Base-by-base conservation (phyloP, 495 filamentous ascomycete genomes). In the Ascobolus immersus region DNA sequence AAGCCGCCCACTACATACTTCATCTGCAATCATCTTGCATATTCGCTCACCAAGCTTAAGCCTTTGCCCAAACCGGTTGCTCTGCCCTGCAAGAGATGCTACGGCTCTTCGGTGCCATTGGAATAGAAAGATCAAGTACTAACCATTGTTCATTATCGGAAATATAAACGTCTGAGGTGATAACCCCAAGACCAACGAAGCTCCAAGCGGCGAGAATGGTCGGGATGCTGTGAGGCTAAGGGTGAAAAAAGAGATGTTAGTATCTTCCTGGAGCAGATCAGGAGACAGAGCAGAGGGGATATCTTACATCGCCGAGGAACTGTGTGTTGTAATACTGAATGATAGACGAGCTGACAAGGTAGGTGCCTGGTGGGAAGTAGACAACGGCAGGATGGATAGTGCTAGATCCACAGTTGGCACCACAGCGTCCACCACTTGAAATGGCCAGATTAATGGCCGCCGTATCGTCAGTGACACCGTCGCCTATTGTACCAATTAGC, bases 361-460 rank as follows among this genome's bases (percentile, higher is more conserved):
- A 82, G 14, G 69, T 79, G 37, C 77, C 77, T 12, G 73, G 57
- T 3, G 77, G 77, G 57, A 84, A 84, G 55, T 75, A 82, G 4
- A 84, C 64, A 18, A 82, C 50, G 3, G 74, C 75, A 0, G 73
- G 73, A 3, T 72, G 66, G 8, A 60, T 65, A 8, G 82, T 92
- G 1, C 49, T 47, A 5, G 78, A 89, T 38, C 81, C 72, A 49
- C 82, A 93, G 33, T 67, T 64, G 42, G 60, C 47, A 26, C 69
- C 76, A 45, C 82, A 92, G 13, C 82, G 77, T 35, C 62, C 60
- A 17, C 78, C 77, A 28, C 69, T 66, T 7, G 65, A 56, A 39
- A 91, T 78, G 20, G 82, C 82, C 37, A 59, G 53, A 55, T 91
- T 90, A 60, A 92, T 86, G n/a, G 81, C 79, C 12, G 50, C 70